phyloP scores from a whole-genome alignment of 352 stramenopile genomes.

The Detonula confervacea region DNA sequence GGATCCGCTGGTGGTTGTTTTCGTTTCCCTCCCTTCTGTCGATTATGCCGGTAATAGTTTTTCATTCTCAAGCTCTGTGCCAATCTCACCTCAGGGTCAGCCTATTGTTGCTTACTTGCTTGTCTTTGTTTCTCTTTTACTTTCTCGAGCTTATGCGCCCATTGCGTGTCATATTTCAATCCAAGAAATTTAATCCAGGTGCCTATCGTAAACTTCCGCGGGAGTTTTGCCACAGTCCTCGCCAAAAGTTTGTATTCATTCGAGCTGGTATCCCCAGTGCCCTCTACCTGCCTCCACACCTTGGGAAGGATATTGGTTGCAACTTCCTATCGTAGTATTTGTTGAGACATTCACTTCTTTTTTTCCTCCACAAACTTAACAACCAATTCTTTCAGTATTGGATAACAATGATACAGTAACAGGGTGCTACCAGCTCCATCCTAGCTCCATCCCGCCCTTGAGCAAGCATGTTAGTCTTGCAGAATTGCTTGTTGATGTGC shows the following conservation, averaged over 20 bases:
- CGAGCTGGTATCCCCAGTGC: neutral
- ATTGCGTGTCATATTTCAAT: neutral
- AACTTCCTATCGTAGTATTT: neutral
- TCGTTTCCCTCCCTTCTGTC: neutral
- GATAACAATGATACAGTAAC: no score
- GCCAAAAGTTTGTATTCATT: neutral
- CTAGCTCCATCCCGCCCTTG: no score
- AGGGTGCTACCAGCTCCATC: no score
- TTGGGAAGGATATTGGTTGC: neutral
- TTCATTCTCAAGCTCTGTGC: neutral
- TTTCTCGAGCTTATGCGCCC: no score
- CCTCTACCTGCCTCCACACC: neutral
- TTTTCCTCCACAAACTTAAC: neutral
- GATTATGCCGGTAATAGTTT: neutral
- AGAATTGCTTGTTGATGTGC: neutral
- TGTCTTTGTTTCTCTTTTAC: no score
- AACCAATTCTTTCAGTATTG: neutral
- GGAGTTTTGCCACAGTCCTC: neutral
- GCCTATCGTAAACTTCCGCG: neutral
- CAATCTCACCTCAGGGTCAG: neutral
- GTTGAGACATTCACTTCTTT: neutral
- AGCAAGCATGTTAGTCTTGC: neutral
- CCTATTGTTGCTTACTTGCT: neutral
- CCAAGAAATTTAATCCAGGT: neutral
- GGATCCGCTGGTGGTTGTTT: neutral